Percentiles rank a stretch among this genome's conserved stretches.
These are phyloP conservation scores for Chalciporus pseudorubinellus DNA, from an alignment of 768 basidiomycete genomes.

Conservation along the genomic window DNA sequence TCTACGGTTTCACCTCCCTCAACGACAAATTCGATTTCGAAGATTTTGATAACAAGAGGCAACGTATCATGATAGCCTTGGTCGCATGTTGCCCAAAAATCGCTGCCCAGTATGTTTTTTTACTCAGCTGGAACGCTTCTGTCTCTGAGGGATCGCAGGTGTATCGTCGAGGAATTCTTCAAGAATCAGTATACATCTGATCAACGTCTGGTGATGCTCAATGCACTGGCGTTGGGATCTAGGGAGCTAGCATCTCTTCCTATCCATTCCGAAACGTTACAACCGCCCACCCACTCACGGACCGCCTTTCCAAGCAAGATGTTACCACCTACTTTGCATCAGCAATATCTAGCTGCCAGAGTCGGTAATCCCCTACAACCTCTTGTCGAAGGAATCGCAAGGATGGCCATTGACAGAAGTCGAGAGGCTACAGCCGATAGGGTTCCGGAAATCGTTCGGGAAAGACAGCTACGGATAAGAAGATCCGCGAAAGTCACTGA, in stretches of 20 bases:
- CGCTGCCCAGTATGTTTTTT: constrained; percentile 70
- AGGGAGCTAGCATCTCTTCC: constrained; percentile 69
- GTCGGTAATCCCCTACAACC: constrained; percentile 46
- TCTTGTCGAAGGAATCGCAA: constrained; percentile 63
- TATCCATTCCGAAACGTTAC: constrained; percentile 27
- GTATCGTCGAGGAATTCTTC: constrained; percentile 90
- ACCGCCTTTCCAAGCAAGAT: constrained; percentile 78
- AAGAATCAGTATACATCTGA: constrained; percentile 86
- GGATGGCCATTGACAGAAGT: constrained; percentile 58
- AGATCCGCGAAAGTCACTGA: constrained; percentile 48
- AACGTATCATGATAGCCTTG: constrained; percentile 75
- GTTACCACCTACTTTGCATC: constrained; percentile 70
- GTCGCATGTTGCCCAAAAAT: constrained; percentile 75
- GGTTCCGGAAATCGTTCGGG: constrained; percentile 62
- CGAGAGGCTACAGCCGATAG: constrained; percentile 53
- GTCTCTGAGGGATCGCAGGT: constrained; percentile 41
- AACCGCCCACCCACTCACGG: constrained; percentile 30
- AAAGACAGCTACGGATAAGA: constrained; percentile 69
- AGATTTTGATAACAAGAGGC: constrained; percentile 71
- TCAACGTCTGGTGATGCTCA: constrained; percentile 83
- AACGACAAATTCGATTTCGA: constrained; percentile 86
- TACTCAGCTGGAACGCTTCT: background rate
- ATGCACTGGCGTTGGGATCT: constrained; percentile 82
- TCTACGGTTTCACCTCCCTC: constrained; percentile 66
- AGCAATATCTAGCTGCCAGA: constrained; percentile 52